Percentiles rank a stretch among this genome's conserved stretches.
phyloP scores from a whole-genome alignment of 352 stramenopile genomes.

The Phytophthora europaea region DNA sequence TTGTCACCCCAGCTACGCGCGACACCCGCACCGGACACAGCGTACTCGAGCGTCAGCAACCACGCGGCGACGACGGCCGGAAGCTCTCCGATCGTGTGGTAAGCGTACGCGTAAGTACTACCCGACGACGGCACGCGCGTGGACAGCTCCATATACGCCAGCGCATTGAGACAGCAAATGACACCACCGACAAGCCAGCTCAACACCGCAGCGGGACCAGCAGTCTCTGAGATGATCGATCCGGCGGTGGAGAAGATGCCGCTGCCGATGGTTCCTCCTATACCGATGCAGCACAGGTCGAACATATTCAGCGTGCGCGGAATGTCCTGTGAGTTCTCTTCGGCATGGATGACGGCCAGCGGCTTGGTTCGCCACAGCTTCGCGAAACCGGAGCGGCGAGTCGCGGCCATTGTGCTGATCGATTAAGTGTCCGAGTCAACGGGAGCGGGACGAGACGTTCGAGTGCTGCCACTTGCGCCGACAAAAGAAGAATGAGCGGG shows the following conservation, averaged over 20 bases:
- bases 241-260: constrained; percentile 89
- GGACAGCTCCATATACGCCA: constrained; percentile 90
- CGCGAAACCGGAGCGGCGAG: constrained; percentile 16
- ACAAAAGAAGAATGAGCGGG: constrained; percentile 27
- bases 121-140: constrained; percentile 87
- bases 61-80: constrained; percentile 87
- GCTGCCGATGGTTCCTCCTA: constrained; percentile 89
- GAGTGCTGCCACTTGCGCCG: constrained; percentile 8
- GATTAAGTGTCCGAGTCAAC: not conserved
- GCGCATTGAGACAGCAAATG: constrained; percentile 75
- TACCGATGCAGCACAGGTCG: constrained; percentile 89
- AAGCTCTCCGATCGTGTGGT: constrained; percentile 92
- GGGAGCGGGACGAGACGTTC: not conserved
- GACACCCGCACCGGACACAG: constrained; percentile 89
- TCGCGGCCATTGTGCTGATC: constrained; percentile 24
- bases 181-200: constrained; percentile 82
- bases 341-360: constrained; percentile 62
- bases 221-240: constrained; percentile 72
- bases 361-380: constrained; percentile 66
- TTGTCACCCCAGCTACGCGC: constrained; percentile 94
- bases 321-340: constrained; percentile 60
- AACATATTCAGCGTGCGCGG: constrained; percentile 71
- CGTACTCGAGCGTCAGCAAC: constrained; percentile 92
- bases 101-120: constrained; percentile 93
- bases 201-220: constrained; percentile 78